Evolutionary conservation across 1,284 basidiomycete genomes (phyloP).

Genomic region (Sporisorium scitamineum): DNA sequence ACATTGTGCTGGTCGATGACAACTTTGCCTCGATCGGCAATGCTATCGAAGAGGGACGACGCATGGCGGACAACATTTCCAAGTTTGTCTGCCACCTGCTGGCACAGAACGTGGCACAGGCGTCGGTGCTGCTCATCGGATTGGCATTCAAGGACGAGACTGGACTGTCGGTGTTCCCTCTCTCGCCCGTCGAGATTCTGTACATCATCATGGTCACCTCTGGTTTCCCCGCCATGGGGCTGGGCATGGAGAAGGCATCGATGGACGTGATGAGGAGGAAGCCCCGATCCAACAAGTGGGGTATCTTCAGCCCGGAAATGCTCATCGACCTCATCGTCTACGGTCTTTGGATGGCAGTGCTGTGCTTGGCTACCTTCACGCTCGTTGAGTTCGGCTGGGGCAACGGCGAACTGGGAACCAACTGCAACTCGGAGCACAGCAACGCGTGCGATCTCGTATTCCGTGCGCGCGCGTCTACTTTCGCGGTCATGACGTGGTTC

Average conservation of each 20-base stretch:
- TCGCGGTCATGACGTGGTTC: constrained; percentile 66
- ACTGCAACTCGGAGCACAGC: constrained; percentile 67
- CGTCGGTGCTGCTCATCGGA: constrained; percentile 73
- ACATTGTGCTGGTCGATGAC: constrained; percentile 78
- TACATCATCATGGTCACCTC: constrained; percentile 71
- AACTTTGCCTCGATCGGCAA: constrained; percentile 80
- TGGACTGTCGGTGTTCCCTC: constrained; percentile 76
- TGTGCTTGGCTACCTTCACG: constrained; percentile 71
- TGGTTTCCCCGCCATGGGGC: constrained; percentile 70
- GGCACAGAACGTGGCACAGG: constrained; percentile 67
- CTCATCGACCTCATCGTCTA: constrained; percentile 75
- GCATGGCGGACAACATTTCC: constrained; percentile 71
- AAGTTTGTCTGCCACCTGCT: constrained; percentile 70
- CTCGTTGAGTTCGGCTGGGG: constrained; percentile 62
- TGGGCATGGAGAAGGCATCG: constrained; percentile 74
- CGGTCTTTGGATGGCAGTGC: constrained; percentile 76
- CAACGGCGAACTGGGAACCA: constrained; percentile 53
- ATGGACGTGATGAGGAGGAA: constrained; percentile 75
- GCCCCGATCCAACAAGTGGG: constrained; percentile 68
- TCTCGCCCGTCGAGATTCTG: constrained; percentile 77
- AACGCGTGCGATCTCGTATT: constrained; percentile 66
- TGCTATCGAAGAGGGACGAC: constrained; percentile 77
- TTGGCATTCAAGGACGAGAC: constrained; percentile 77
- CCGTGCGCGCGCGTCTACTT: constrained; percentile 68
- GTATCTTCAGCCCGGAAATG: constrained; percentile 68